A percentile compares a stretch with the other conserved stretches of the same genome.
Evolutionary conservation across 768 basidiomycete species (phyloP).

Genomic region (Hypholoma sublateritium): DNA sequence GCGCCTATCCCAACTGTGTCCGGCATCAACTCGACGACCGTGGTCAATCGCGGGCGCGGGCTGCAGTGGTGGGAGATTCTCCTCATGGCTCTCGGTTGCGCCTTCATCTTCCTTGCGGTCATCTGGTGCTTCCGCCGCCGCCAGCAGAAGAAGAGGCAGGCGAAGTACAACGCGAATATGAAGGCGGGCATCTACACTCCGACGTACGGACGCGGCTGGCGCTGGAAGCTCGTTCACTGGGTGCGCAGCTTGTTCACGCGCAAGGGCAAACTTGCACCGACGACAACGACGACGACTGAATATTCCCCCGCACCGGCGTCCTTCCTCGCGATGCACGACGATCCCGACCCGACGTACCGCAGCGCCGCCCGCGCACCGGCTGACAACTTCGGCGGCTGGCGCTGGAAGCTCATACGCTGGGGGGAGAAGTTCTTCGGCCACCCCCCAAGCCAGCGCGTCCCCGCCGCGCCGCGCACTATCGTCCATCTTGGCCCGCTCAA

Average conservation of each 20-base stretch:
- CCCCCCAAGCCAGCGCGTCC: slow-evolving; percentile 35
- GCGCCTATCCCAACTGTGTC: slow-evolving; percentile 54
- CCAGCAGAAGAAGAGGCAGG: slow-evolving; percentile 59
- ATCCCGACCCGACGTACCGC: slow-evolving; percentile 23
- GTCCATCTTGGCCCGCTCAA: slow-evolving; percentile 38
- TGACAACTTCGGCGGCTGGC: slow-evolving; percentile 39
- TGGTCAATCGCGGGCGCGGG: slow-evolving; percentile 33
- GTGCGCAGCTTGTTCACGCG: slow-evolving; percentile 59
- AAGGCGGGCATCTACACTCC: slow-evolving; percentile 50
- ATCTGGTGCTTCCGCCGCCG: slow-evolving; percentile 71
- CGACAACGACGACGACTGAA: neutral
- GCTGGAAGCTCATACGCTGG: slow-evolving; percentile 51
- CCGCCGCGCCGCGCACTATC: slow-evolving; percentile 6
- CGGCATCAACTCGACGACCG: slow-evolving; percentile 53
- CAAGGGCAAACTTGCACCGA: neutral
- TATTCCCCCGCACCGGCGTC: neutral
- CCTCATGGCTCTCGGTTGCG: slow-evolving; percentile 79
- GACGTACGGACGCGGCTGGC: slow-evolving; percentile 51
- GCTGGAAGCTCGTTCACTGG: slow-evolving; percentile 52
- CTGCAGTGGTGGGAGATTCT: slow-evolving; percentile 86
- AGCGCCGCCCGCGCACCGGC: neutral
- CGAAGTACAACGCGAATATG: slow-evolving; percentile 48
- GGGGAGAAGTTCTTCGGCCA: slow-evolving; percentile 59
- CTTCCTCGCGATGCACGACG: neutral
- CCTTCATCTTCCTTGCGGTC: slow-evolving; percentile 71